phyloP scores from a whole-genome alignment of 1,139 yeast species.

The Nakaseomyces kungkrabaensis region DNA sequence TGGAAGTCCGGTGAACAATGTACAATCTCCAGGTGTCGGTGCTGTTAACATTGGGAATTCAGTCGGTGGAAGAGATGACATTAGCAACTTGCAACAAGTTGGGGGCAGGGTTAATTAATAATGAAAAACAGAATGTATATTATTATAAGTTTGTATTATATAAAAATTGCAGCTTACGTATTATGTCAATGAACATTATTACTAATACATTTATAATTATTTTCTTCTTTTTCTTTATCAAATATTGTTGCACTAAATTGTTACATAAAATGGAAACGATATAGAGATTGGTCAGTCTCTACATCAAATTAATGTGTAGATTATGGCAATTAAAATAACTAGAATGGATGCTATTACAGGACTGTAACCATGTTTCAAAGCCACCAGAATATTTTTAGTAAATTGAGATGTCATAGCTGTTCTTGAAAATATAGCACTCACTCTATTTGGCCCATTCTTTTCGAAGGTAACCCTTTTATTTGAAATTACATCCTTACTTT shows the following conservation, averaged over 20 bases:
- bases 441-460: constrained; percentile 43
- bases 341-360: constrained; percentile 3
- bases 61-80: constrained; percentile 18
- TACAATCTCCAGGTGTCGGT: constrained; percentile 1
- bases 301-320: constrained; percentile 9
- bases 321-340: constrained; percentile 6
- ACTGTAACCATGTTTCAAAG: constrained; percentile 9
- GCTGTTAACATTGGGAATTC: constrained; percentile 8
- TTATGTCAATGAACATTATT: too few relatives aligned
- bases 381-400: constrained; percentile 31
- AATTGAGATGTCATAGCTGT: constrained; percentile 52
- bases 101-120: constrained; percentile 20
- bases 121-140: not conserved
- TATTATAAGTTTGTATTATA: not conserved
- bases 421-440: constrained; percentile 47
- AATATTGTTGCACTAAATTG: too few relatives aligned
- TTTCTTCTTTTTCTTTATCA: not conserved
- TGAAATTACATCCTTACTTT: constrained; percentile 30
- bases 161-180: too few relatives aligned
- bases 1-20: constrained; percentile 1
- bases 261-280: too few relatives aligned
- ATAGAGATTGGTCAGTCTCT: too few relatives aligned
- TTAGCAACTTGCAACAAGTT: constrained; percentile 16
- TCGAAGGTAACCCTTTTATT: constrained; percentile 34
- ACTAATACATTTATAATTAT: too few relatives aligned